Percentiles rank a stretch among this genome's conserved stretches.
Conservation (phyloP, 352 stramenopile genomes). For the Phytophthora sp. region DNA sequence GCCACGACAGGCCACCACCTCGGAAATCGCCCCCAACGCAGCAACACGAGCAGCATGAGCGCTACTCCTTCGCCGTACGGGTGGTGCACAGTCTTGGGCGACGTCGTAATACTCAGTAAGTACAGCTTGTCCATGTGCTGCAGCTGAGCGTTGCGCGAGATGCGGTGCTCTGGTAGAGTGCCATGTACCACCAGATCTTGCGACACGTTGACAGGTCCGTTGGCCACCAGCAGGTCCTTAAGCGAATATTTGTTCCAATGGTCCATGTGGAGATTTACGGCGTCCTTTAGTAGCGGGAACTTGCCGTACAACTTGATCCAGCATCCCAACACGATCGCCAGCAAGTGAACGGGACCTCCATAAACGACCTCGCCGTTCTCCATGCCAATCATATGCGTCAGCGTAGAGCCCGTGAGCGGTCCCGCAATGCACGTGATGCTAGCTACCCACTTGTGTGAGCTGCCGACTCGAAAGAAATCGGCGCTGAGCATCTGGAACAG, state of each 20-base stretch:
- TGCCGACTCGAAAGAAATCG: conserved; percentile 65
- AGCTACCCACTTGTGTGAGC: conserved; percentile 54
- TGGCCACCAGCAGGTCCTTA: conserved; percentile 38
- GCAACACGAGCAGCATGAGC: conserved; percentile 25
- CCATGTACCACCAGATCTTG: conserved; percentile 56
- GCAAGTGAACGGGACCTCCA: conserved; percentile 43
- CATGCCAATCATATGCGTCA: conserved; percentile 60
- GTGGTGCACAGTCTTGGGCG: conserved; percentile 47
- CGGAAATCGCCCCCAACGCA: conserved; percentile 32
- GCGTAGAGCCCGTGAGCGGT: conserved; percentile 56
- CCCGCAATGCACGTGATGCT: conserved; percentile 70
- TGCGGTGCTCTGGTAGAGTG: conserved; percentile 51
- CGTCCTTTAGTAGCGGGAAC: conserved; percentile 48
- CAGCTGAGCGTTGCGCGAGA: conserved; percentile 57
- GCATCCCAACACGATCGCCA: conserved; percentile 42
- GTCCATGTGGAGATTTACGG: conserved; percentile 62
- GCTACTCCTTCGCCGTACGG: conserved; percentile 39
- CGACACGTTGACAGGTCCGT: conserved; percentile 45
- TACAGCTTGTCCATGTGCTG: conserved; percentile 66
- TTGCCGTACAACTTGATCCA: conserved; percentile 52
- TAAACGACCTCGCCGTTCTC: conserved; percentile 41
- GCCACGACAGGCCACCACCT: conserved; percentile 26
- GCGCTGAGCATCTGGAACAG: conserved; percentile 66
- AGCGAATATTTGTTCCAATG: conserved; percentile 56
- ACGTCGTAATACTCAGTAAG: conserved; percentile 79